Evolutionary conservation across 2,329 filamentous ascomycete genomes (phyloP).

Genomic region (Bipolaris bicolor): DNA sequence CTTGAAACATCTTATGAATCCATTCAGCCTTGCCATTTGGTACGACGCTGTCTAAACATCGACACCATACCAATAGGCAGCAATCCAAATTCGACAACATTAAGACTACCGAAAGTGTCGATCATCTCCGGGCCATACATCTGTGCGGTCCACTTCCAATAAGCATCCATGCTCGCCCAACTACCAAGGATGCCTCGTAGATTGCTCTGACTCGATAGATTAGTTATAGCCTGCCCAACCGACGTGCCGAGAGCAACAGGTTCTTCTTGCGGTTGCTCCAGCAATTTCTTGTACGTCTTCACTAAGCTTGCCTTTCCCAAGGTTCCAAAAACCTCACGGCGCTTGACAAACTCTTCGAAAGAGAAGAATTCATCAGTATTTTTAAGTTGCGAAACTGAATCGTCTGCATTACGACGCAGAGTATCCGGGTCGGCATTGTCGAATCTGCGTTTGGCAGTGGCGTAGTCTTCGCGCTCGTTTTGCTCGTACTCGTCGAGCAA

Average conservation of each 20-base stretch:
- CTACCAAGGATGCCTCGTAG: constrained; percentile 30
- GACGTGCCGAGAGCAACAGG: constrained; percentile 27
- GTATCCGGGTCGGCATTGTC: constrained; percentile 24
- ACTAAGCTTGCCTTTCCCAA: constrained; percentile 21
- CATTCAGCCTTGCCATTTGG: constrained; percentile 40
- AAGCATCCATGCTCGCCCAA: constrained; percentile 41
- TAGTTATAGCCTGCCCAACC: constrained; percentile 29
- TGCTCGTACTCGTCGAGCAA: constrained; percentile 52
- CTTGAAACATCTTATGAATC: neutral
- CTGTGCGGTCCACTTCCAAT: constrained; percentile 48
- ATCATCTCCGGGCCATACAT: constrained; percentile 47
- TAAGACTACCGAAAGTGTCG: constrained; percentile 42
- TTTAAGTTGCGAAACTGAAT: constrained; percentile 20
- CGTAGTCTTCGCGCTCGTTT: constrained; percentile 48
- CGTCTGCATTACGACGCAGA: constrained; percentile 1
- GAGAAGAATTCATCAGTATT: constrained; percentile 34
- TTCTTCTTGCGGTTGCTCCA: constrained; percentile 29
- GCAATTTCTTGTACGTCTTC: constrained; percentile 25
- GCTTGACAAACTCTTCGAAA: constrained; percentile 33
- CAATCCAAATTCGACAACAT: constrained; percentile 42
- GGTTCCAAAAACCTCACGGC: constrained; percentile 26
- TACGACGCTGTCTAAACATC: constrained; percentile 41
- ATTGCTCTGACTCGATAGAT: constrained; percentile 28
- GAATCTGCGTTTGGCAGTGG: constrained; percentile 38
- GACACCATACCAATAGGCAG: constrained; percentile 48